phyloP scores from a whole-genome alignment of 345 rosid species.

The Atalantia buxifolia region DNA sequence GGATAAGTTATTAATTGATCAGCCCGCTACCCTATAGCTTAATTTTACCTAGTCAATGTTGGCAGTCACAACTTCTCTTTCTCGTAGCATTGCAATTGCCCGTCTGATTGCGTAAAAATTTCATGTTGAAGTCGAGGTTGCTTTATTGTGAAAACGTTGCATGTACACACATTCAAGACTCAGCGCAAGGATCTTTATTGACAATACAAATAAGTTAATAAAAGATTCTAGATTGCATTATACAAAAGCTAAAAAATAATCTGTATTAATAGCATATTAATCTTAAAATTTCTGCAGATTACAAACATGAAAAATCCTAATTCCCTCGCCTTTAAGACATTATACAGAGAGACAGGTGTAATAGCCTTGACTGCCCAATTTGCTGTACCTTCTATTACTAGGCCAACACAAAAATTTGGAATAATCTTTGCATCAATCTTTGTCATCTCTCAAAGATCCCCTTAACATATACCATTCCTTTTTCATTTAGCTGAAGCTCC shows the following conservation, averaged over 20 bases:
- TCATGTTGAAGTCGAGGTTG: not conserved
- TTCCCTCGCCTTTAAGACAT: not conserved
- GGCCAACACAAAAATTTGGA: not conserved
- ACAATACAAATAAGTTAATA: not conserved
- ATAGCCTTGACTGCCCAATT: not conserved
- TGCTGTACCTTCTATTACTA: not conserved
- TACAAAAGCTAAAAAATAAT: not conserved
- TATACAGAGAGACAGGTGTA: not conserved
- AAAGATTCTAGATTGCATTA: not conserved
- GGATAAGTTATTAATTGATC: too few relatives aligned
- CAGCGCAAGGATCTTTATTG: not conserved
- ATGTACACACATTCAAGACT: not conserved
- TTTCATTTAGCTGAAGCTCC: slow-evolving; percentile 75
- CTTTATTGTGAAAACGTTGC: not conserved
- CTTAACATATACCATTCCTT: slow-evolving; percentile 91
- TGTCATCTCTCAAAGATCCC: slow-evolving; percentile 76
- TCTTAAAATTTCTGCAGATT: not conserved
- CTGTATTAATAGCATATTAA: not conserved
- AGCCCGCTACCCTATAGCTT: too few relatives aligned
- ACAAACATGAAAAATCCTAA: not conserved
- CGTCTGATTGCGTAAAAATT: not conserved
- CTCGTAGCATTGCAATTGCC: too few relatives aligned
- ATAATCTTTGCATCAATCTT: not conserved
- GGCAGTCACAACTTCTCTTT: too few relatives aligned
- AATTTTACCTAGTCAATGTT: too few relatives aligned